Evolutionary conservation across 2,329 filamentous ascomycete species (phyloP), one percentile per base, ranked within the genome.

Genomic region (Fonsecaea nubica): DNA sequence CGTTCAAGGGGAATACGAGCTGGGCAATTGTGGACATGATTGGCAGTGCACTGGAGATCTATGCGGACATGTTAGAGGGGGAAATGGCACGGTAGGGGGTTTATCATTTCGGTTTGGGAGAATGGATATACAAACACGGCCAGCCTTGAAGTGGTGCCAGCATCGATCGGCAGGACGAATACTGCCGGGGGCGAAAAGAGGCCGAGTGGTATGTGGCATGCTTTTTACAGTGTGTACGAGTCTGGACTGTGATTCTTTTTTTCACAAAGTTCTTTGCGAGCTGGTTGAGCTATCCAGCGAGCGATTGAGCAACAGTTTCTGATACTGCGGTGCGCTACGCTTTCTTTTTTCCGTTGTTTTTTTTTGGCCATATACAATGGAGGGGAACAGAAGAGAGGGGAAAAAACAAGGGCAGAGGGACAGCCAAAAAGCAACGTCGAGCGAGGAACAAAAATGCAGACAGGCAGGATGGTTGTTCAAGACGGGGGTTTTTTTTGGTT

Each of bases 1-100:
- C 81, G 0, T 82, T 82, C 72, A 82, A 82, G 70, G 81, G 81
- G 0, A 82, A 82, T 68, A 82, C 81, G 8, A 82, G 80, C 69
- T 82, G 81, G 81, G 80, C 81, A 5, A 82, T 82, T 69, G 81
- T 82, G 42, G 81, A 82, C 60, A 72, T 82, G 60, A 79, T 82
- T 48, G 81, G 81, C 12, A 78, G 76, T 8, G 82, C 80, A 63
- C 72, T 82, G 58, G 80, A 82, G 72, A 77, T 80, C 15, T 82
- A 82, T 72, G 80, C 80, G 2, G 79, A 82, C 62, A 76, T 82
- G 21, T 67, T 82, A 50, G 80, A 82, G 68, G 70, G 72, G 21
- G 70, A 73, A 35, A 61, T 70, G 33, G 59, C 66, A 53, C 62
- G 58, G n/a, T 60, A 63, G 54, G 58, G 18, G 18, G 5, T 33